These are phyloP conservation scores for Ceratocystis papillata DNA, from an alignment of 2,329 filamentous ascomycete species.

Conservation along the genomic window DNA sequence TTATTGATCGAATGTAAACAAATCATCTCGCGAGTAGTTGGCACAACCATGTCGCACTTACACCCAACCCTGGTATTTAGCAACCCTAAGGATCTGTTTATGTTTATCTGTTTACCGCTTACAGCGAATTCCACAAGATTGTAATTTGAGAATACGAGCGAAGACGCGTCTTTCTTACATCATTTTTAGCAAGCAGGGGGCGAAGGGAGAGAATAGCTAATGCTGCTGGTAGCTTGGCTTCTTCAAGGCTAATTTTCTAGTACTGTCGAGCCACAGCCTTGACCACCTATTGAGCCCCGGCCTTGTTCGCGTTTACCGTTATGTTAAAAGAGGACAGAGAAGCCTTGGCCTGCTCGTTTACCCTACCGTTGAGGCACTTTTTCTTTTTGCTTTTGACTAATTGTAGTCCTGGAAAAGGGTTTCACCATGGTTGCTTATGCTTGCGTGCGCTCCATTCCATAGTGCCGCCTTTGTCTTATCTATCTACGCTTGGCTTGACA, in stretches of 20 bases:
- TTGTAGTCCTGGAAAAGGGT: background rate
- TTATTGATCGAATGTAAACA: background rate
- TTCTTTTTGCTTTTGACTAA: background rate
- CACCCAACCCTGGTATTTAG: background rate
- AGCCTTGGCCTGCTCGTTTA: background rate
- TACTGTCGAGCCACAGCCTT: background rate
- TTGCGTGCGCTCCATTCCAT: background rate
- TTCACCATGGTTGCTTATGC: background rate
- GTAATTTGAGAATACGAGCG: slow-evolving; percentile 10
- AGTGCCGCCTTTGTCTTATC: background rate
- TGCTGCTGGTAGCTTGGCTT: background rate
- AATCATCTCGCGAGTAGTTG: background rate
- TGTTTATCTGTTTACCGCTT: background rate
- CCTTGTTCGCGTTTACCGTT: background rate
- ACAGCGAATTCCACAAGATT: background rate
- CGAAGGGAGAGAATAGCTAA: background rate
- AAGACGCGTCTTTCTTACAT: background rate
- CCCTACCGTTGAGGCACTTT: background rate
- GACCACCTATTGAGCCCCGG: slow-evolving; percentile 3
- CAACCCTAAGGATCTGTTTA: background rate
- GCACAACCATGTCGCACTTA: too few relatives aligned
- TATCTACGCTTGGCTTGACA: background rate
- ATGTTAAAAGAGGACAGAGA: background rate
- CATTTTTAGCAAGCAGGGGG: background rate
- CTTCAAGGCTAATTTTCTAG: background rate